Evolutionary conservation across 2,329 filamentous ascomycete species (phyloP).

Genomic region (Aspergillus caelatus): DNA sequence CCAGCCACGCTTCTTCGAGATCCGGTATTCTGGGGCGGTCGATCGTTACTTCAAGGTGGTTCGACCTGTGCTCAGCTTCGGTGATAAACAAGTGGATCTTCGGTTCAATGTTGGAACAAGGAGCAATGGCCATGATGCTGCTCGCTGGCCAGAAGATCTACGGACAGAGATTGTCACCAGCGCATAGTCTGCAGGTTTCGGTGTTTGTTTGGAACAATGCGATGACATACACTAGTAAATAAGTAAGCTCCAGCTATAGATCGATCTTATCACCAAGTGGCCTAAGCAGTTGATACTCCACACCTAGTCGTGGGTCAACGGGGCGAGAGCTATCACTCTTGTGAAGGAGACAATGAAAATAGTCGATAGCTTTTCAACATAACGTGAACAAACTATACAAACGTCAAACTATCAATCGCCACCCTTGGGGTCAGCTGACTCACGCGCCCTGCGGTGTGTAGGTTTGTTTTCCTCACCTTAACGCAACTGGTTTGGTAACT

Average conservation of each 20-base stretch:
- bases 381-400: too few relatives aligned
- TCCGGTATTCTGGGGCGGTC: slow-evolving; percentile 36
- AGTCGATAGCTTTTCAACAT: too few relatives aligned
- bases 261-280: neutral
- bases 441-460: too few relatives aligned
- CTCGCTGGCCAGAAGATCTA: slow-evolving; percentile 52
- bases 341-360: too few relatives aligned
- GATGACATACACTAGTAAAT: neutral
- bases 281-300: too few relatives aligned
- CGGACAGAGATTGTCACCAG: slow-evolving; percentile 1
- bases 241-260: neutral
- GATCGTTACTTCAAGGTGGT: slow-evolving; percentile 39
- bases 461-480: too few relatives aligned
- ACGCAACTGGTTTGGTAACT: too few relatives aligned
- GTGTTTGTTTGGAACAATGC: neutral
- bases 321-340: too few relatives aligned
- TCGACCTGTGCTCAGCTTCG: slow-evolving; percentile 50
- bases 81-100: slow-evolving; percentile 41
- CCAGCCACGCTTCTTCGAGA: slow-evolving; percentile 54
- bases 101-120: slow-evolving; percentile 54
- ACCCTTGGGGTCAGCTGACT: too few relatives aligned
- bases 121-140: slow-evolving; percentile 53
- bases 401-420: too few relatives aligned
- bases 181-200: neutral
- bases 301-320: too few relatives aligned